phyloP scores from a whole-genome alignment of 2,329 filamentous ascomycete species.

The Aspergillus melleus region DNA sequence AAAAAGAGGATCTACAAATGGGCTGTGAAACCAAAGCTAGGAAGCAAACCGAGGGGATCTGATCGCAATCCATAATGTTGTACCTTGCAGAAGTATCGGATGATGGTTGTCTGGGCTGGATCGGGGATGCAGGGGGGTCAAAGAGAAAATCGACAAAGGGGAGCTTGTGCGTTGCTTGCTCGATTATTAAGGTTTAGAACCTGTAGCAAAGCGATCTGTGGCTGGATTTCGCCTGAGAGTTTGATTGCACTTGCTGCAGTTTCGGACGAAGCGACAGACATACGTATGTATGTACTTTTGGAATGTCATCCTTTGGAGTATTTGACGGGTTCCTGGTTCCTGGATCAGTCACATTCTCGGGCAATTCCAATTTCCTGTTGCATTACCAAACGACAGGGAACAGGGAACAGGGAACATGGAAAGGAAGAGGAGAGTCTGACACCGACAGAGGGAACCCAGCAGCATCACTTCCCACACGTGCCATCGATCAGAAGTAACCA shows the following conservation, averaged over 20 bases:
- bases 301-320: neutral
- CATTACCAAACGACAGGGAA: neutral
- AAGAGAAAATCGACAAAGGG: neutral
- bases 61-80: constrained; percentile 1
- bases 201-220: constrained; percentile 6
- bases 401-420: neutral
- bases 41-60: constrained; percentile 2
- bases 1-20: constrained; percentile 1
- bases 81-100: constrained; percentile 5
- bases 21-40: constrained; percentile 5
- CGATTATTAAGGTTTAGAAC: constrained; percentile 1
- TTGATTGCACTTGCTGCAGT: neutral
- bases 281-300: neutral
- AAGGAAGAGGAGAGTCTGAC: neutral
- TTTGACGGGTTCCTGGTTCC: neutral
- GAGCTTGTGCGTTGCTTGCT: constrained; percentile 2
- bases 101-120: constrained; percentile 3
- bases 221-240: neutral
- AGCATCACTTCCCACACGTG: neutral
- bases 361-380: neutral
- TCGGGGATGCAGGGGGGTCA: neutral
- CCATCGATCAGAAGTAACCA: neutral
- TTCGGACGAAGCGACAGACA: neutral
- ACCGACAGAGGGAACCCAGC: neutral
- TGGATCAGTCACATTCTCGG: constrained; percentile 5